Base-by-base conservation (phyloP, 2,329 filamentous ascomycete species). In the Cryphonectria radicalis region DNA sequence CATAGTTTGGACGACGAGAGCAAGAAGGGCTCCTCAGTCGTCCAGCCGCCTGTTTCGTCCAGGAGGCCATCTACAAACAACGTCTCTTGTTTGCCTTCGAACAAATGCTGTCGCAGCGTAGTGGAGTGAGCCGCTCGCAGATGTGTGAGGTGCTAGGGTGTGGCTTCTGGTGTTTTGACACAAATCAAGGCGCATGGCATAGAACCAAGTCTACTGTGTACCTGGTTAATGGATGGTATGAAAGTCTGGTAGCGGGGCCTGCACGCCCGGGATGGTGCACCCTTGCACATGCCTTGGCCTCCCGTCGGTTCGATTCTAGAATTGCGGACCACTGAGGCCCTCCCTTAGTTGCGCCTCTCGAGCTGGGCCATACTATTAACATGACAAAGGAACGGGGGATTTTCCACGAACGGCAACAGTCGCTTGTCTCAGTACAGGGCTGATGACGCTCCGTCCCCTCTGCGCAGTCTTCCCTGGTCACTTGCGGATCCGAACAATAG, bases 61-160 rank as follows among this genome's bases (percentile, higher is more conserved):
- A 73, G 72, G 63, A 62, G 59, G 59, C 66, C 66, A 46, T 55
- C 42, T 32, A 28, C 57, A 66, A 66, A 71, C 57, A 69, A 53
- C 62, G 42, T 63, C 25, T 63, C 22, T 65, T 69, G 63, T 62
- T 63, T 35, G 50, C 57, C 62, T 69, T 73, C 72, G 72, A 71
- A 71, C 72, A 53, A 42, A 63, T 53, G 43, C 17, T 63, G 72
- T 73, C 72, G 67, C 72, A 73, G 63, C 25, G 55, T 68, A 63
- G 72, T 71, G 69, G 65, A 62, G 69, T 60, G 63, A 25, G 59
- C 62, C 55, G 55, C 55, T 17, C 13, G 25, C 55, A 59, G 28
- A 59, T 13, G 55, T 53, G 43, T 50, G n/a, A 50, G 22, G 42
- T 50, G 46, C 42, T 65, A 13, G 63, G 63, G 42, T 53, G 42